These are phyloP conservation scores for Aspergillus luchuensis DNA, from an alignment of 2,329 filamentous ascomycete species.

Conservation along the genomic window DNA sequence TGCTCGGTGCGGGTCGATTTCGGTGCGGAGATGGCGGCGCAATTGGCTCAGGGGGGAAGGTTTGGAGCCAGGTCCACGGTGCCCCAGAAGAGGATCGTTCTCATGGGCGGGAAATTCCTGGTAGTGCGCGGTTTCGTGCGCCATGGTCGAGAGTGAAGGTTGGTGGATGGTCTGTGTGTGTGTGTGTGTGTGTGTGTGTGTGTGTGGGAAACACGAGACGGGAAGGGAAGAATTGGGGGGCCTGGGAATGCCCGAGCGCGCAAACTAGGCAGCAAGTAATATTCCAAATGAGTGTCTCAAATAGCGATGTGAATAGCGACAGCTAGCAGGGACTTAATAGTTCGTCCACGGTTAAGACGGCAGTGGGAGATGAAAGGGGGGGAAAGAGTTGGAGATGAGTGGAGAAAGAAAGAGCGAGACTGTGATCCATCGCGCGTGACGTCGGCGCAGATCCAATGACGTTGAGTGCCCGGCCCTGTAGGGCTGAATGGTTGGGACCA, in stretches of 20 bases:
- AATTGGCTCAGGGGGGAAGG: constrained; percentile 2
- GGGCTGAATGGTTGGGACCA: constrained; percentile 1
- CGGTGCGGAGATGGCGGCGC: constrained; percentile 24
- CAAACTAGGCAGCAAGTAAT: neutral
- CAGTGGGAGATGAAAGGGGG: neutral
- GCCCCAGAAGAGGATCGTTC: constrained; percentile 4
- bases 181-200: neutral
- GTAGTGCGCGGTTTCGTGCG: constrained; percentile 1
- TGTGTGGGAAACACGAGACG: neutral
- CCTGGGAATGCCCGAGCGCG: neutral
- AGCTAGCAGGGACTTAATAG: neutral
- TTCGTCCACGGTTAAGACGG: neutral
- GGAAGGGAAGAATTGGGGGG: neutral
- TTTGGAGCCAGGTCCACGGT: constrained; percentile 9
- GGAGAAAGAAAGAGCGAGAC: neutral
- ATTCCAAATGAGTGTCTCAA: neutral
- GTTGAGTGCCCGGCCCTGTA: constrained; percentile 5
- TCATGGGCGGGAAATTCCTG: constrained; percentile 8
- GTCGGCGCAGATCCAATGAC: neutral
- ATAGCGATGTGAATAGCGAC: neutral
- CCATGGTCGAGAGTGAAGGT: neutral
- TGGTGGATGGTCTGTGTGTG: neutral
- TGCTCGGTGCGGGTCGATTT: constrained; percentile 64
- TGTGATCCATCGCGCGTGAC: neutral
- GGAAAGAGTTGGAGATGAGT: neutral